A percentile compares a stretch with the other conserved stretches of the same genome.
Conservation (phyloP, 2,329 filamentous ascomycete genomes). For the Beauveria brongniartii region DNA sequence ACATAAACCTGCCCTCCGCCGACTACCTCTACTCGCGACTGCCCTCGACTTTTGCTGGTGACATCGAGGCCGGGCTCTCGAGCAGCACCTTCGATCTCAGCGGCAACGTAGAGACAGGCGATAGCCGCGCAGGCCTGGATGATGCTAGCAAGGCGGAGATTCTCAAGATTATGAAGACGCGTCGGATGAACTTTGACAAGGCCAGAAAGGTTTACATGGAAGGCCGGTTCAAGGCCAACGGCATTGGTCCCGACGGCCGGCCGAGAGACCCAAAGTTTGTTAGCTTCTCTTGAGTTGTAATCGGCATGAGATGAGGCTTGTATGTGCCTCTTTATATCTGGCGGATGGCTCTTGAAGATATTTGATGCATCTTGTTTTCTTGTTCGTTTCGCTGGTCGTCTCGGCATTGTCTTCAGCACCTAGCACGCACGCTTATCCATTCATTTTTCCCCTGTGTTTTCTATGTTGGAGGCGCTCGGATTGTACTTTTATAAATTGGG, state of each 20-base stretch:
- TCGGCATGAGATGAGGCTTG: neutral
- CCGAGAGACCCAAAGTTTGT: conserved; percentile 94
- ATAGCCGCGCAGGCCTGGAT: conserved; percentile 74
- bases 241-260: conserved; percentile 79
- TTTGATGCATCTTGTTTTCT: neutral
- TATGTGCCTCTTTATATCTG: neutral
- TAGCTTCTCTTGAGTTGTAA: conserved; percentile 53
- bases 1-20: conserved; percentile 39
- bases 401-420: conserved; percentile 4
- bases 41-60: conserved; percentile 67
- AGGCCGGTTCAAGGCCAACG: conserved; percentile 75
- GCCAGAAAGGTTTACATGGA: conserved; percentile 81
- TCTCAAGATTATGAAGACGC: conserved; percentile 81
- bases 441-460: neutral
- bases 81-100: conserved; percentile 76
- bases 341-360: neutral
- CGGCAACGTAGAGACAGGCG: conserved; percentile 71
- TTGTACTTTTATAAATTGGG: neutral
- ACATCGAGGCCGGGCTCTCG: conserved; percentile 81
- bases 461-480: neutral
- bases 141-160: conserved; percentile 73
- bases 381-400: conserved; percentile 13
- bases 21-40: conserved; percentile 69
- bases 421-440: neutral
- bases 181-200: conserved; percentile 80